These are phyloP conservation scores for Aegilops tauschii DNA, from an alignment of 176 grass and related monocot genomes.

Conservation along the genomic window DNA sequence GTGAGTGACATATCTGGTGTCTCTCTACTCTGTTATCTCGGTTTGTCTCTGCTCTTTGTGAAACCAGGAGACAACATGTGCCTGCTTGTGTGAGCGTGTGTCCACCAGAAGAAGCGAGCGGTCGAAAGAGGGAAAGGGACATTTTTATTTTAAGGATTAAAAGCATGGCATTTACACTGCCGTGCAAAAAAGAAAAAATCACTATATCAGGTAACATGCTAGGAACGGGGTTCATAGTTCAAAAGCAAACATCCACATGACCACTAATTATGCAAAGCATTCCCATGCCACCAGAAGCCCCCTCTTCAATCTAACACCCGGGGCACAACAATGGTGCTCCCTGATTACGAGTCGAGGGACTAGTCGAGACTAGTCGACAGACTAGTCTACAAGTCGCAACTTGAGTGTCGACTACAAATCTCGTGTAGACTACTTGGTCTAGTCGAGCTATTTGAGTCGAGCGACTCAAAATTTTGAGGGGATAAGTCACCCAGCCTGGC, in stretches of 20 bases:
- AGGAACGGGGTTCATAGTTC: neutral
- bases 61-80: neutral
- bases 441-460: no score
- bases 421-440: no score
- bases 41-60: neutral
- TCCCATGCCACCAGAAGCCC: neutral
- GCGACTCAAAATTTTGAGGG: no score
- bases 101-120: neutral
- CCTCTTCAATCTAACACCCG: neutral
- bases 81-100: no score
- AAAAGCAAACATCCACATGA: neutral
- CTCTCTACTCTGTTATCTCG: no score
- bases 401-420: no score
- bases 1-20: no score
- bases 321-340: neutral
- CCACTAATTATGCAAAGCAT: neutral
- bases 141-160: neutral
- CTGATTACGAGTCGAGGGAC: no score
- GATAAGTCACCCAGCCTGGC: no score
- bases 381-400: no score
- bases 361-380: no score
- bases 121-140: neutral
- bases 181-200: neutral
- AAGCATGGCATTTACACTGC: neutral
- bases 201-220: neutral